Evolutionary conservation across 1,139 yeast species (phyloP), one percentile per base, ranked within the genome.

Genomic region (Lodderomyces pseudojiufengensis): DNA sequence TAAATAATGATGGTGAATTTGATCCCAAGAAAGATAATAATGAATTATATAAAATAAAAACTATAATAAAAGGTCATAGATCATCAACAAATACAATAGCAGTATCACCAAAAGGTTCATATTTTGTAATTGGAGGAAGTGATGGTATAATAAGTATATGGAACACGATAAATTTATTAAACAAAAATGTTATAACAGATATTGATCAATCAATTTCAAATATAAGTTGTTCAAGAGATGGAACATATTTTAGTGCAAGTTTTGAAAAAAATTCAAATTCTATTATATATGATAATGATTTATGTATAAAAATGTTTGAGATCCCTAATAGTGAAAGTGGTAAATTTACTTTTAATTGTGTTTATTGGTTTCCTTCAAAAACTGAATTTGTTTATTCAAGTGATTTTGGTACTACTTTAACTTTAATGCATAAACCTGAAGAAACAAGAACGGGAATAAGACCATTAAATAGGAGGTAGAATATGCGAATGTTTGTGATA

Each of bases 71-170:
- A 5, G 72, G 71, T 8, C 85, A 81, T 49, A 63, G 80, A 29
- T 71, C 82, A 1, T 61, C 80, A 0, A 69, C 76, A 2, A 71
- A 76, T 3, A 54, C 73, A 29, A 43, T 80, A 9, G 61, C 63
- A 8, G 61, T 80, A 37, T 88, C 81, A 47, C 83, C 85, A 1
- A 52, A 68, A 37, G 92, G 86, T 0, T 51, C 59, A 15, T 74
- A 58, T 46, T 46, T 83, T 9, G 73, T 76, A 1, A 73, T 73
- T 3, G 92, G 87, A 0, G 69, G 84, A n/a, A 72, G 73, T 36
- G 92, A 84, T 49, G 92, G 92, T 5, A 70, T 78, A 22, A 72
- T 82, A n/a, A 69, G 80, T 16, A 36, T 80, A 9, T 84, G 88
- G 86, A 65, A 67, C 29, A 54, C 76, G 6, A 43, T 55, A 3